Evolutionary conservation across 495 filamentous ascomycete species (phyloP).

Genomic region (Penicillium malachiteum): DNA sequence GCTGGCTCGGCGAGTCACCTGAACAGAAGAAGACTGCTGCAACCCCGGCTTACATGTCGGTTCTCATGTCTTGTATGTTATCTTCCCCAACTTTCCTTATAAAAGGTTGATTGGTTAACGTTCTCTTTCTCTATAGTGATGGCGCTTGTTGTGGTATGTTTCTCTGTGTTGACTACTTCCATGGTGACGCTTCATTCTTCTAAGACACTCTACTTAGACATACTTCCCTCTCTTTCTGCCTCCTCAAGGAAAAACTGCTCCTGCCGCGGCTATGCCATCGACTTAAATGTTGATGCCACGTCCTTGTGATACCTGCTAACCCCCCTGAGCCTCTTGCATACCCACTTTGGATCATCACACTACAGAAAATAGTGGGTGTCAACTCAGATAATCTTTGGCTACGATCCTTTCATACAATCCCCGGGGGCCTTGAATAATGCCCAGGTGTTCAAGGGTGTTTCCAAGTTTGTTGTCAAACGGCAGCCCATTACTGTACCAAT

Average conservation of each 20-base stretch:
- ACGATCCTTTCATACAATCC: neutral
- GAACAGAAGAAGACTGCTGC: constrained; percentile 64
- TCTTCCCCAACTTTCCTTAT: neutral
- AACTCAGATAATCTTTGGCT: neutral
- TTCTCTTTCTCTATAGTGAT: constrained; percentile 54
- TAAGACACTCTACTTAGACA: constrained; percentile 45
- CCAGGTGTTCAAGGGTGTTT: neutral
- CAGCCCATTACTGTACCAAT: constrained; percentile 18
- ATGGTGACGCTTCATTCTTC: constrained; percentile 1
- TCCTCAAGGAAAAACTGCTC: constrained; percentile 39
- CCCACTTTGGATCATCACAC: too few relatives aligned
- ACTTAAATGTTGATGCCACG: constrained; percentile 20
- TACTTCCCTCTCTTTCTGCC: constrained; percentile 87
- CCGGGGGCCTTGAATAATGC: neutral
- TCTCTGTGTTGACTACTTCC: neutral
- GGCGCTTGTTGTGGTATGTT: constrained; percentile 68
- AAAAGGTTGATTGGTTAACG: constrained; percentile 14
- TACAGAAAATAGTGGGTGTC: too few relatives aligned
- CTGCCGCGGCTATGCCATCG: constrained; percentile 45
- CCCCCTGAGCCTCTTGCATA: neutral
- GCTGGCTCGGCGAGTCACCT: constrained; percentile 81
- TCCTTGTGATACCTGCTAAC: constrained; percentile 12
- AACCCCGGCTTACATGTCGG: constrained; percentile 80
- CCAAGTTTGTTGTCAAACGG: neutral
- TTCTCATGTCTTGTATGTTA: constrained; percentile 79